phyloP scores from a whole-genome alignment of 169 alveolate genomes.

The Ichthyophthirius multifiliis region DNA sequence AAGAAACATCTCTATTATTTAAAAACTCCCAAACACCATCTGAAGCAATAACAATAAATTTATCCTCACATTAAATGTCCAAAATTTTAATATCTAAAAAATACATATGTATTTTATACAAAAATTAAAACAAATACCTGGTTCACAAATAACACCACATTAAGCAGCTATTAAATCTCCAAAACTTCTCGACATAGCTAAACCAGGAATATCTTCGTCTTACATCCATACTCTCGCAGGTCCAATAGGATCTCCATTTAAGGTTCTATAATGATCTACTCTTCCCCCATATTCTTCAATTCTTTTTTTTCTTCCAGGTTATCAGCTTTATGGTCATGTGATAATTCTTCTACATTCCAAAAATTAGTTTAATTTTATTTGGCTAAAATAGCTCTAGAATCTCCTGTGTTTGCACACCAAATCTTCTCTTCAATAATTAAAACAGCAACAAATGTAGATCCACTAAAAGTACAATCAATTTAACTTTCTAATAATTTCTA shows the following conservation, averaged over 20 bases:
- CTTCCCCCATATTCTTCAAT: slow-evolving; percentile 77
- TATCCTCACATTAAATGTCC: slow-evolving; percentile 68
- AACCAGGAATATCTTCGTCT: slow-evolving; percentile 80
- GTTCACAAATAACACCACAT: slow-evolving; percentile 62
- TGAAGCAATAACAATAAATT: slow-evolving; percentile 79
- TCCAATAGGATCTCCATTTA: slow-evolving; percentile 60
- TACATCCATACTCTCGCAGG: slow-evolving; percentile 69
- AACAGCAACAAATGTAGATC: slow-evolving; percentile 53
- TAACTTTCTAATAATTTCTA: neutral
- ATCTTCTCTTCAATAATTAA: slow-evolving; percentile 40
- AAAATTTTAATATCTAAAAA: slow-evolving; percentile 55
- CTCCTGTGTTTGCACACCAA: slow-evolving; percentile 78
- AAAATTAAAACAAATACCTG: slow-evolving; percentile 14
- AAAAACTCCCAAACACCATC: slow-evolving; percentile 90
- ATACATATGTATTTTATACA: neutral
- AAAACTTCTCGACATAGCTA: slow-evolving; percentile 80
- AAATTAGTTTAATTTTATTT: slow-evolving; percentile 19
- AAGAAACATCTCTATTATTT: neutral
- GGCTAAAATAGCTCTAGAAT: slow-evolving; percentile 67
- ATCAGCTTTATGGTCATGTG: slow-evolving; percentile 86
- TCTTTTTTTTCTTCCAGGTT: slow-evolving; percentile 73
- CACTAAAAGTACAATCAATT: slow-evolving; percentile 41
- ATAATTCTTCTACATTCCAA: slow-evolving; percentile 21
- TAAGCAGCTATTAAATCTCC: slow-evolving; percentile 74
- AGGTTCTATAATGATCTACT: slow-evolving; percentile 52